phyloP scores from a whole-genome alignment of 768 basidiomycete species.

The Gyrodon lividus region DNA sequence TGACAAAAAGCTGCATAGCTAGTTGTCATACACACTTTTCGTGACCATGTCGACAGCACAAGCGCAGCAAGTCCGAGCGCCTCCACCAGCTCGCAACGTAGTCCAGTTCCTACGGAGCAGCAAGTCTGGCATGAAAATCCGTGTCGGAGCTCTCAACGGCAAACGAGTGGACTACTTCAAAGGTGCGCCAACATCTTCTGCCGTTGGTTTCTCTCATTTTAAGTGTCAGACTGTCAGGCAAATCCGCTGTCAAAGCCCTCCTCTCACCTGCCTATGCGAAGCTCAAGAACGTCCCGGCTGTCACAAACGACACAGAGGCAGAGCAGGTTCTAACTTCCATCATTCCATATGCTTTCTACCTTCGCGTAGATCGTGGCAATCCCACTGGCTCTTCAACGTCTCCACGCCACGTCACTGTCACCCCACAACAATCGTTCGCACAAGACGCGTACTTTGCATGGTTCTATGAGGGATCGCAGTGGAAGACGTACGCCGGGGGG shows the following conservation, averaged over 20 bases:
- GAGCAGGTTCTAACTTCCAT: conserved; percentile 60
- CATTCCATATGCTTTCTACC: conserved; percentile 87
- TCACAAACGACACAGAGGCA: conserved; percentile 78
- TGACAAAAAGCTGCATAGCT: background rate
- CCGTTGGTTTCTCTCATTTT: background rate
- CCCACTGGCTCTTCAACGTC: conserved; percentile 48
- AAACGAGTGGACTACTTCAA: conserved; percentile 98
- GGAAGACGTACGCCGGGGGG: conserved; percentile 90
- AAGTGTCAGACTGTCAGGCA: conserved; percentile 52
- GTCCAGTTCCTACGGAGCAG: conserved; percentile 86
- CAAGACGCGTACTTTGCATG: conserved; percentile 88
- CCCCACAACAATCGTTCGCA: conserved; percentile 77
- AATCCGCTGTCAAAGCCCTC: conserved; percentile 88
- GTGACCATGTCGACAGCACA: conserved; percentile 47
- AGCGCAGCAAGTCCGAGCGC: conserved; percentile 71
- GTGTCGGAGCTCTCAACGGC: conserved; percentile 88
- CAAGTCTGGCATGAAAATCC: conserved; percentile 82
- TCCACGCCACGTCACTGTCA: conserved; percentile 72
- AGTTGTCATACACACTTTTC: conserved; percentile 3
- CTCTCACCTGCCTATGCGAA: conserved; percentile 92
- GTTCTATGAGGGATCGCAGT: conserved; percentile 94
- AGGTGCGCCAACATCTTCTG: conserved; percentile 49
- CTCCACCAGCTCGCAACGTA: conserved; percentile 76
- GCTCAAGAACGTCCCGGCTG: conserved; percentile 72
- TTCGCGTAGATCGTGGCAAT: conserved; percentile 81